Base-by-base conservation (phyloP, 2,329 filamentous ascomycete species). In the Penicillium hordei region DNA sequence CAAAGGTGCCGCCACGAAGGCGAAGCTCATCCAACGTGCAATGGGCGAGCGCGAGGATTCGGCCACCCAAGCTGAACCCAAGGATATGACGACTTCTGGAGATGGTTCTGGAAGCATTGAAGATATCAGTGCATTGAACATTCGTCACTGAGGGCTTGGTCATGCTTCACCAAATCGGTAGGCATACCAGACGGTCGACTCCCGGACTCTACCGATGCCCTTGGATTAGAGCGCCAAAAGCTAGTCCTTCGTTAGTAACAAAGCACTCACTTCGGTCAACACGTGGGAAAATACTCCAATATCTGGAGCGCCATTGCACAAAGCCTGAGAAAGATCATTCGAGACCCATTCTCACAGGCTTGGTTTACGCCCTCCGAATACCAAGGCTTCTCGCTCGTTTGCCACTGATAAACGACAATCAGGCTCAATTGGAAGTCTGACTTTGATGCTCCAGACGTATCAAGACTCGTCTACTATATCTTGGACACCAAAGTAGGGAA, bases 1-100 rank as follows among this genome's bases (percentile, higher is more conserved):
- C 39, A 94, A 93, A 76, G 85, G 90, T 62, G 93, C 92, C 4
- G 84, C 86, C 65, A 89, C 89, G 3, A 97, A 96, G 72, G 84
- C 85, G 1, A 96, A 93, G 75, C 83, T 99, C 46, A 86, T 97
- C 44, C 89, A 94, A 73, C 87, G 87, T 59, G 86, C 90, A 10
- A 68, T 84, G 27, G 83, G 83, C 8, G 82, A 83, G 65, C 65
- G 72, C 25, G 72, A 75, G 50, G 72, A 73, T 7, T 54, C 64
- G 12, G 63, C 69, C 52, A 65, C 68, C 56, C 63, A 67, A 52
- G 62, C 65, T 23, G 66, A 67, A 52, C 65, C 67, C 31, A 75
- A 71, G 60, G 65, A 73, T 34, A 51, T 63, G 53, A 62, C 67
- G 54, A 57, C 56, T 40, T 60, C 66, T 1, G 73, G 71, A 10